Evolutionary conservation across 1,139 yeast species (phyloP).

Genomic region (Debaryomycetaceae sp.): DNA sequence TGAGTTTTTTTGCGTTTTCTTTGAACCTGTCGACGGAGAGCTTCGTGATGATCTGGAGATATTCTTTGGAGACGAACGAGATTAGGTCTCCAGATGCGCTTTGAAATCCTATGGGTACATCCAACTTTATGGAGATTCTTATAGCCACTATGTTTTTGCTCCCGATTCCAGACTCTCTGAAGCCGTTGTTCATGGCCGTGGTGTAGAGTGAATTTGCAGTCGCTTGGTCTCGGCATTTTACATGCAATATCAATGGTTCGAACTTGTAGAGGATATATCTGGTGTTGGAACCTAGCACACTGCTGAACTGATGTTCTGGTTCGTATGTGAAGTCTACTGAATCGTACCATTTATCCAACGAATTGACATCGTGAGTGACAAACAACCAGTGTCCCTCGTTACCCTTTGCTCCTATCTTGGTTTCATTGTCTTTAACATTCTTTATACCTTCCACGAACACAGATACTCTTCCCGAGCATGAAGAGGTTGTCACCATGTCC

Average conservation of each 20-base stretch:
- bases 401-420: constrained; percentile 78
- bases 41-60: constrained; percentile 46
- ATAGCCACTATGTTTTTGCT: constrained; percentile 76
- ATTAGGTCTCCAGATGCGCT: constrained; percentile 26
- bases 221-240: constrained; percentile 62
- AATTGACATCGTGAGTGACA: constrained; percentile 62
- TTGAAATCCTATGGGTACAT: constrained; percentile 66
- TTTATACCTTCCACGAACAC: constrained; percentile 70
- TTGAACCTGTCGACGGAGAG: constrained; percentile 56
- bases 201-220: constrained; percentile 63
- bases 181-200: constrained; percentile 80
- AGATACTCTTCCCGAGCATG: constrained; percentile 84
- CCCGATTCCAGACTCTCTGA: constrained; percentile 84
- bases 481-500: constrained; percentile 80
- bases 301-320: constrained; percentile 4
- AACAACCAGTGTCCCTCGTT: constrained; percentile 83
- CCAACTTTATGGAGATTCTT: constrained; percentile 66
- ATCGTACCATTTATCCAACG: constrained; percentile 53
- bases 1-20: constrained; percentile 59
- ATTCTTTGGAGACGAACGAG: constrained; percentile 47
- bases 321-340: constrained; percentile 23
- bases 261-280: constrained; percentile 70
- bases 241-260: constrained; percentile 82
- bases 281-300: constrained; percentile 17
- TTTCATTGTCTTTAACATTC: constrained; percentile 14